Conservation (phyloP, 2,329 filamentous ascomycete genomes). For the Pyricularia sp. region DNA sequence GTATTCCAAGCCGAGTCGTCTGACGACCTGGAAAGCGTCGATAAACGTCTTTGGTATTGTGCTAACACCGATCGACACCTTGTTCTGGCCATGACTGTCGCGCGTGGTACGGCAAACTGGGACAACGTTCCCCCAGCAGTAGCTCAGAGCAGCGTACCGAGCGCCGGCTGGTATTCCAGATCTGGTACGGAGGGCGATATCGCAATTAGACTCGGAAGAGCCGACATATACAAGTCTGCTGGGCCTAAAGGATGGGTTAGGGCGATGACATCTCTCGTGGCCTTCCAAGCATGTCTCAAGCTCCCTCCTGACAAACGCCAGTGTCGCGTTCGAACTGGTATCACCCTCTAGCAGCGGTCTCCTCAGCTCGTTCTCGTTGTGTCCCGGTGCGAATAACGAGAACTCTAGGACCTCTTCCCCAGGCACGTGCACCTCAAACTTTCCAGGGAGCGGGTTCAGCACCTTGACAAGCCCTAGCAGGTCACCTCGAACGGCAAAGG, state of each 20-base stretch:
- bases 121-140: constrained; percentile 3
- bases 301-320: not conserved
- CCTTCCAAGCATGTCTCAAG: not conserved
- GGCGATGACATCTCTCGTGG: not conserved
- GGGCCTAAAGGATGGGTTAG: not conserved
- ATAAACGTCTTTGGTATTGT: not conserved
- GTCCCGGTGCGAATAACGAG: not conserved
- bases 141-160: constrained; percentile 2
- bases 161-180: not conserved
- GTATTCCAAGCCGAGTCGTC: not conserved
- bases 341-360: not conserved
- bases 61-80: not conserved
- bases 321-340: not conserved
- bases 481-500: not conserved
- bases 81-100: not conserved
- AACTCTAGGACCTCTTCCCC: not conserved
- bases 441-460: not conserved
- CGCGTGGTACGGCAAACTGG: not conserved
- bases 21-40: not conserved
- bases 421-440: not conserved
- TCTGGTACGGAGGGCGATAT: not conserved
- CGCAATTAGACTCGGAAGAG: not conserved
- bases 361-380: not conserved
- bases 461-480: not conserved
- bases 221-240: not conserved